Evolutionary conservation across 345 rosid species (phyloP).

Genomic region (Salix koriyanagi): DNA sequence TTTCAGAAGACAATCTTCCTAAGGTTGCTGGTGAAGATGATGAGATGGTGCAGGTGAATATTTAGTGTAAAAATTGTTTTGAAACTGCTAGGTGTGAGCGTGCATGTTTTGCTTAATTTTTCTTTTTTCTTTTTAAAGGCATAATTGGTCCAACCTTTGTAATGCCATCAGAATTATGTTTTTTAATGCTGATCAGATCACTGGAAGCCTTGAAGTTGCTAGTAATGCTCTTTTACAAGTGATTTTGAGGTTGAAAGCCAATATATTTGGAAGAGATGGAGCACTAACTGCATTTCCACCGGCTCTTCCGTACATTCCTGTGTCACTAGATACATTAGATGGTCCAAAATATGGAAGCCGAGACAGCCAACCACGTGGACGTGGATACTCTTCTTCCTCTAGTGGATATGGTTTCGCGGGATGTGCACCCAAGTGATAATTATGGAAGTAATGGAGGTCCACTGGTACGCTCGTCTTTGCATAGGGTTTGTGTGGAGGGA

Average conservation of each 20-base stretch:
- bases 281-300: constrained; percentile 22
- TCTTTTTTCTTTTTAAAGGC: background rate
- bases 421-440: constrained; percentile 9
- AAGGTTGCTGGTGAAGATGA: constrained; percentile 31
- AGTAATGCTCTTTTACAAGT: constrained; percentile 33
- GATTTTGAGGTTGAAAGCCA: constrained; percentile 31
- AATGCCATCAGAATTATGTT: background rate
- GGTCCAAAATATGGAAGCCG: constrained; percentile 22
- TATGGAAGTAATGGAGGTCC: constrained; percentile 21
- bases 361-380: constrained; percentile 25
- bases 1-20: constrained; percentile 29
- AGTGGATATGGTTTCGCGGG: constrained; percentile 24
- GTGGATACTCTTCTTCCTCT: constrained; percentile 20
- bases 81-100: background rate
- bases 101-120: background rate
- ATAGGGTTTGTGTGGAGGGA: background rate
- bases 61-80: background rate
- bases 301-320: constrained; percentile 24
- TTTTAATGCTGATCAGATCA: constrained; percentile 23
- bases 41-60: constrained; percentile 36
- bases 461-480: constrained; percentile 15
- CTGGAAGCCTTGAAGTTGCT: constrained; percentile 31
- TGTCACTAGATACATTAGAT: constrained; percentile 21
- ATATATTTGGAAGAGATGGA: constrained; percentile 36
- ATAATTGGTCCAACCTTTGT: background rate